phyloP scores from a whole-genome alignment of 2,329 filamentous ascomycete genomes.

The Aspergillus chevalieri region DNA sequence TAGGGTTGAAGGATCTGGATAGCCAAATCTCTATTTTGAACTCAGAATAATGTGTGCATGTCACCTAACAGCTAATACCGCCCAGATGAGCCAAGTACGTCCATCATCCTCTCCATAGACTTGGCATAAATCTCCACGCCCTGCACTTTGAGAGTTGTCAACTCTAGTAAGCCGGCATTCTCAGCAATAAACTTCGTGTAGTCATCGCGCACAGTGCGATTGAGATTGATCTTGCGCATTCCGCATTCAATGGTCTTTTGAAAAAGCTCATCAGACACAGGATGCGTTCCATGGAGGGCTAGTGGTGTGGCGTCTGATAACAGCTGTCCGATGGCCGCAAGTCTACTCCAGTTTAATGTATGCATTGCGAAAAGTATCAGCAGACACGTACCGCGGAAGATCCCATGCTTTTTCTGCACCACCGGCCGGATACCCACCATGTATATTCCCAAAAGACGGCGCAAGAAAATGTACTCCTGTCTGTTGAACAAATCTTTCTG shows the following conservation, averaged over 20 bases:
- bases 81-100: conserved; percentile 7
- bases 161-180: conserved; percentile 8
- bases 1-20: too few species aligned
- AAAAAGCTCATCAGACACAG: conserved; percentile 15
- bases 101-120: conserved; percentile 11
- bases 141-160: conserved; percentile 8
- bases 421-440: conserved; percentile 19
- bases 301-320: conserved; percentile 6
- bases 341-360: conserved; percentile 1
- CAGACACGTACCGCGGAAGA: conserved; percentile 1
- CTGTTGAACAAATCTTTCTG: conserved; percentile 55
- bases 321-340: conserved; percentile 5
- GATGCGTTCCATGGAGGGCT: conserved; percentile 18
- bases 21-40: too few species aligned
- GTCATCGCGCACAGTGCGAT: conserved; percentile 18
- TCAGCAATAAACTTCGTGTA: conserved; percentile 15
- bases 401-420: conserved; percentile 10
- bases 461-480: conserved; percentile 66
- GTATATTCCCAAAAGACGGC: conserved; percentile 38
- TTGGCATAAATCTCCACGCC: conserved; percentile 9
- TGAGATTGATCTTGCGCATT: conserved; percentile 19
- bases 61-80: neutral
- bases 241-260: conserved; percentile 10
- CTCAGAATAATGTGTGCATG: too few species aligned
- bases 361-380: too few species aligned